Percentiles rank a stretch among this genome's conserved stretches.
These are phyloP conservation scores for Alternaria hordeiaustralica DNA, from an alignment of 2,329 filamentous ascomycete genomes.

Conservation along the genomic window DNA sequence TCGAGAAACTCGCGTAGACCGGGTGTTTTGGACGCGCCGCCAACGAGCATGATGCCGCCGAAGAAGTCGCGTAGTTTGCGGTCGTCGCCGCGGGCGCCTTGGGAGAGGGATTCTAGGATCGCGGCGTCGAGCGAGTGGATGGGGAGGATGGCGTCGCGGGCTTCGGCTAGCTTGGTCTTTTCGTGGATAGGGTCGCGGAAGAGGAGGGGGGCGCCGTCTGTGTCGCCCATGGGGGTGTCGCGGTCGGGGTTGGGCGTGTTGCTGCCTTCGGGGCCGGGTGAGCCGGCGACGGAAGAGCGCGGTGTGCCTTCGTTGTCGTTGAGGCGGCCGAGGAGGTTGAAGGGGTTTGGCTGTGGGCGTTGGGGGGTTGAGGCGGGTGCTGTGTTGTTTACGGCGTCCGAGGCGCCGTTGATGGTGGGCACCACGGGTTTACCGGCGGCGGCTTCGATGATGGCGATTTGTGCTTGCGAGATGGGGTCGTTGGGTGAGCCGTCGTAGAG, in stretches of 20 bases:
- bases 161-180: slow-evolving; percentile 60
- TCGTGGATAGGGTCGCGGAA: slow-evolving; percentile 57
- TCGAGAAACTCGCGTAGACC: slow-evolving; percentile 84
- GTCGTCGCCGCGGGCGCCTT: slow-evolving; percentile 87
- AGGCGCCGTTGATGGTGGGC: slow-evolving; percentile 34
- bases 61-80: slow-evolving; percentile 88
- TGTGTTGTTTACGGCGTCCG: slow-evolving; percentile 41
- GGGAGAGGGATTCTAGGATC: slow-evolving; percentile 86
- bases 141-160: slow-evolving; percentile 82
- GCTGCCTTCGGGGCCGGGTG: slow-evolving; percentile 84
- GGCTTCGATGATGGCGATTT: slow-evolving; percentile 68
- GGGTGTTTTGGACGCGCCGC: slow-evolving; percentile 55
- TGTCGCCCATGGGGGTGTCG: slow-evolving; percentile 54
- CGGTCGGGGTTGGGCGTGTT: slow-evolving; percentile 68
- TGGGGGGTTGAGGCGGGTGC: slow-evolving; percentile 61
- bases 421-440: slow-evolving; percentile 51
- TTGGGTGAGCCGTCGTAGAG: slow-evolving; percentile 93
- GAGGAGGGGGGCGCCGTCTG: slow-evolving; percentile 44
- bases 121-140: slow-evolving; percentile 85
- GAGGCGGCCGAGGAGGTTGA: slow-evolving; percentile 72
- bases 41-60: slow-evolving; percentile 50
- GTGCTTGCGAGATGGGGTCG: slow-evolving; percentile 85
- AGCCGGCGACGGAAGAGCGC: slow-evolving; percentile 83
- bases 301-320: slow-evolving; percentile 78
- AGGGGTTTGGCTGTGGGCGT: slow-evolving; percentile 60